A percentile compares a stretch with the other conserved stretches of the same genome.
These are phyloP conservation scores for Eutypella sp. DNA, from an alignment of 2,329 filamentous ascomycete genomes.

Conservation along the genomic window DNA sequence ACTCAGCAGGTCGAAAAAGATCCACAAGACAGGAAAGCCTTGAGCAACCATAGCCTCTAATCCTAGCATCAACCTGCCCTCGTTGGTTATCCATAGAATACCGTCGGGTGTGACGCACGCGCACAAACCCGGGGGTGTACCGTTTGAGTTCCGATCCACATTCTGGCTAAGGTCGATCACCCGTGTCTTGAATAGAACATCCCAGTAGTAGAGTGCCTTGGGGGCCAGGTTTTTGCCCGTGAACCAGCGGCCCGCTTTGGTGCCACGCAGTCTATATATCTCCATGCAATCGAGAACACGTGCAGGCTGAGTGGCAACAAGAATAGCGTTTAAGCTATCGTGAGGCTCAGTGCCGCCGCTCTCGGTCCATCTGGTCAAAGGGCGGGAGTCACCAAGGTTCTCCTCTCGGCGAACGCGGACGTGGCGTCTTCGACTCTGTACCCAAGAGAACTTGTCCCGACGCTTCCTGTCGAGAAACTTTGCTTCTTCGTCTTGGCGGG, in stretches of 20 bases:
- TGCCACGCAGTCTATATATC: slow-evolving; percentile 50
- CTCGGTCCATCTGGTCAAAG: slow-evolving; percentile 55
- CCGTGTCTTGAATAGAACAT: slow-evolving; percentile 41
- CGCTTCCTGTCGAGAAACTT: slow-evolving; percentile 22
- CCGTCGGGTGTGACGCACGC: slow-evolving; percentile 66
- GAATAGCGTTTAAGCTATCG: slow-evolving; percentile 22
- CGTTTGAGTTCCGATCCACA: slow-evolving; percentile 53
- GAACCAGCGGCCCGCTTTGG: slow-evolving; percentile 27
- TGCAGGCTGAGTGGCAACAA: slow-evolving; percentile 44
- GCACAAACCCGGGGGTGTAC: slow-evolving; percentile 48
- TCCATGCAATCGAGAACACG: slow-evolving; percentile 65
- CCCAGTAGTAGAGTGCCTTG: slow-evolving; percentile 31
- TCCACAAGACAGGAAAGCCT: slow-evolving; percentile 58
- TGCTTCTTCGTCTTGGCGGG: slow-evolving; percentile 41
- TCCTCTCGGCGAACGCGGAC: slow-evolving; percentile 44
- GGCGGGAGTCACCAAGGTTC: slow-evolving; percentile 48
- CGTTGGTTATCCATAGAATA: slow-evolving; percentile 54
- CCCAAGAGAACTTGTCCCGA: slow-evolving; percentile 42
- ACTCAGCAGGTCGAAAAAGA: slow-evolving; percentile 63
- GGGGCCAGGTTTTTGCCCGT: neutral
- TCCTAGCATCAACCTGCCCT: slow-evolving; percentile 56
- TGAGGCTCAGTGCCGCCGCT: slow-evolving; percentile 37
- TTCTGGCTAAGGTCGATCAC: slow-evolving; percentile 69
- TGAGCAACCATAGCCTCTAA: slow-evolving; percentile 61
- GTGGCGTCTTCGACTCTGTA: slow-evolving; percentile 56